phyloP scores from a whole-genome alignment of 2,329 filamentous ascomycete genomes.

The Triangularia setosa region DNA sequence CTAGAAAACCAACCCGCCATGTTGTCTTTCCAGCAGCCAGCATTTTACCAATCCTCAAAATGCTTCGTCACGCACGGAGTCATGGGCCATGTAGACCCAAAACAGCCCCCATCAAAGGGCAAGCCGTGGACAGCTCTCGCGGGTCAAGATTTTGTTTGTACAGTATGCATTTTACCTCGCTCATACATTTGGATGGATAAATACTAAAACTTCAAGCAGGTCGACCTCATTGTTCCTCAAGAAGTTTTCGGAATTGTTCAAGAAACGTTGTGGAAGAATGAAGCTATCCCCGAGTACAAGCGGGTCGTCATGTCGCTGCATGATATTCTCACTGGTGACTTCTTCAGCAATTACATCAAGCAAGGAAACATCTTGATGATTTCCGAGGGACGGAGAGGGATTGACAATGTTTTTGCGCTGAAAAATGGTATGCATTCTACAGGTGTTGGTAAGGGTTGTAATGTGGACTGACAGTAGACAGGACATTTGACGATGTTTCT shows the following conservation, averaged over 20 bases:
- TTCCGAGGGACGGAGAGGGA: constrained; percentile 67
- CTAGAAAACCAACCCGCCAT: constrained; percentile 31
- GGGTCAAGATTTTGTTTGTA: constrained; percentile 64
- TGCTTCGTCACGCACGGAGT: constrained; percentile 69
- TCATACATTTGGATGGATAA: not conserved
- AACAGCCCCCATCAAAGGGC: constrained; percentile 66
- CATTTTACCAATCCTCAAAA: constrained; percentile 57
- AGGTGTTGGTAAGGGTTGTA: not conserved
- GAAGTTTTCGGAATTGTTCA: constrained; percentile 54
- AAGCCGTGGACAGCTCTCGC: constrained; percentile 71
- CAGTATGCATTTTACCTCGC: constrained; percentile 27
- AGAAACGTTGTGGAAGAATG: constrained; percentile 44
- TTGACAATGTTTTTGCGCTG: constrained; percentile 70
- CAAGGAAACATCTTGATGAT: constrained; percentile 76
- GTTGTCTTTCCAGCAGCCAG: constrained; percentile 43
- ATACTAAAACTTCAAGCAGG: constrained; percentile 34
- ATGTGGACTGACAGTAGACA: constrained; percentile 31
- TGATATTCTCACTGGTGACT: constrained; percentile 67
- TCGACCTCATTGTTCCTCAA: constrained; percentile 70
- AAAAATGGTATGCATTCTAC: constrained; percentile 52
- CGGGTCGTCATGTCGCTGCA: constrained; percentile 69
- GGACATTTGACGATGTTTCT: constrained; percentile 72
- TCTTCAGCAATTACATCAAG: constrained; percentile 84
- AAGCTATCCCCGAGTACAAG: constrained; percentile 50
- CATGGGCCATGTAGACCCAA: constrained; percentile 66